Evolutionary conservation across 768 basidiomycete species (phyloP).

Genomic region (Glaciozyma antarctica): DNA sequence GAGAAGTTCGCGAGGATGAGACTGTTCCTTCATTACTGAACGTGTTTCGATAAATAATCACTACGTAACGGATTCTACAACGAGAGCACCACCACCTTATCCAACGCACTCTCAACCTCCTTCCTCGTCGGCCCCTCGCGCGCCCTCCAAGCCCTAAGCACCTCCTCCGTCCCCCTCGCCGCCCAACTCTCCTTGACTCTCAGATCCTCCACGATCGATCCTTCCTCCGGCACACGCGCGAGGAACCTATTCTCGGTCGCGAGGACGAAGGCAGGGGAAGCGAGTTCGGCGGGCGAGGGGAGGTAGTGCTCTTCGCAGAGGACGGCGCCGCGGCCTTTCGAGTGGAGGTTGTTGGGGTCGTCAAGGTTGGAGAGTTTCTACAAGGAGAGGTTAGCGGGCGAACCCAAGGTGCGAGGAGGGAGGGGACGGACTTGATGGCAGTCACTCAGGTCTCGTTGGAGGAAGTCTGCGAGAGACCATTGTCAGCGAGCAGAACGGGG

Average conservation of each 20-base stretch:
- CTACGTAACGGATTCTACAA: not conserved
- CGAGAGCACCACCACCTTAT: constrained; percentile 12
- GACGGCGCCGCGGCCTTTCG: constrained; percentile 13
- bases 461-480: constrained; percentile 15
- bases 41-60: too few species aligned
- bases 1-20: too few species aligned
- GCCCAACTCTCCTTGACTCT: constrained; percentile 18
- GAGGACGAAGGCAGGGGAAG: not conserved
- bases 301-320: constrained; percentile 28
- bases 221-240: constrained; percentile 2
- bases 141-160: constrained; percentile 9
- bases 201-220: constrained; percentile 12
- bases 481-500: not conserved
- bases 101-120: constrained; percentile 11
- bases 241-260: constrained; percentile 19
- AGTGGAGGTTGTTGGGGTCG: constrained; percentile 17
- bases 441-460: constrained; percentile 25
- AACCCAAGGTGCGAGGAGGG: not conserved
- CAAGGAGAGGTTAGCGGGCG: not conserved
- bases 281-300: constrained; percentile 11
- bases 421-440: constrained; percentile 7
- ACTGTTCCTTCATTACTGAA: too few species aligned
- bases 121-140: not conserved
- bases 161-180: constrained; percentile 1
- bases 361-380: constrained; percentile 13